Conservation (phyloP, 2,329 filamentous ascomycete genomes). For the Fusarium ambrosium region DNA sequence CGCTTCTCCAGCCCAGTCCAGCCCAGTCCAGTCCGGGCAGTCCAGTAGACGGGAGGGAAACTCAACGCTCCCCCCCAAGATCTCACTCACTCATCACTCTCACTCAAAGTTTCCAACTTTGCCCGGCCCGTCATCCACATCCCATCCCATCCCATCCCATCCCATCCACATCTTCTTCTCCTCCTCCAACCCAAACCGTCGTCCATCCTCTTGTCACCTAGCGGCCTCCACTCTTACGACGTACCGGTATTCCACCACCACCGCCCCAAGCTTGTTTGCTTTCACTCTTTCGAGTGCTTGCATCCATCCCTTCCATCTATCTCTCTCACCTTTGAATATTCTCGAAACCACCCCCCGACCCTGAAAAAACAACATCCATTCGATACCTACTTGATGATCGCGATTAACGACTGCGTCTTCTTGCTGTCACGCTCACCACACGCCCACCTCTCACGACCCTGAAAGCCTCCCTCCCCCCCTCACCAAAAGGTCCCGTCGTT, state of each 20-base stretch:
- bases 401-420: constrained; percentile 19
- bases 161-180: constrained; percentile 6
- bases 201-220: constrained; percentile 15
- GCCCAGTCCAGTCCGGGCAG: no score
- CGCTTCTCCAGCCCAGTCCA: neutral
- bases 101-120: constrained; percentile 8
- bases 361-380: neutral
- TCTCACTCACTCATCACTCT: neutral
- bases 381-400: constrained; percentile 10
- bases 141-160: no score
- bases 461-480: constrained; percentile 38
- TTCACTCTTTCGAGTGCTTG: constrained; percentile 1
- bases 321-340: constrained; percentile 6
- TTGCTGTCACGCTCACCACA: constrained; percentile 24
- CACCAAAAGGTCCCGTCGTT: constrained; percentile 24
- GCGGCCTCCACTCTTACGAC: constrained; percentile 36
- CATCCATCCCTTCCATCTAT: constrained; percentile 3
- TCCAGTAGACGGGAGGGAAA: neutral
- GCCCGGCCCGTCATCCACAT: constrained; percentile 23
- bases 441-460: constrained; percentile 32
- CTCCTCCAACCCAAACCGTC: constrained; percentile 17
- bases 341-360: neutral
- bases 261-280: constrained; percentile 12
- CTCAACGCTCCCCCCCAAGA: neutral
- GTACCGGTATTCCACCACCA: constrained; percentile 24